A percentile compares a stretch with the other conserved stretches of the same genome.
These are phyloP conservation scores for Periglandula ipomoeae DNA, from an alignment of 2,329 filamentous ascomycete genomes.

Conservation along the genomic window DNA sequence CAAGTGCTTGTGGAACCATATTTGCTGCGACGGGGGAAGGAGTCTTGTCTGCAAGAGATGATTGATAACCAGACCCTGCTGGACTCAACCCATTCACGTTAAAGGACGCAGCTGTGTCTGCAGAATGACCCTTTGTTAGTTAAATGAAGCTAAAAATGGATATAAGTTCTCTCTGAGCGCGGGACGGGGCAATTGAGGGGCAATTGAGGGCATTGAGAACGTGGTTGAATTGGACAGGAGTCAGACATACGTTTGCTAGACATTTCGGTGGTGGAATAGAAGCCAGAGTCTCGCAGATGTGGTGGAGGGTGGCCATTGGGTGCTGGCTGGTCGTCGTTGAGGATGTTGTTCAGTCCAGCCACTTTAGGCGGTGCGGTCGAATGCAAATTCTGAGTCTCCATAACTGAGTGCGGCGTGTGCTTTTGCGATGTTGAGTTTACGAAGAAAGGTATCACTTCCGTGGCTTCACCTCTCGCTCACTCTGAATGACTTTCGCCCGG, in stretches of 20 bases:
- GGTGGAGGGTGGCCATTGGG: conserved; percentile 18
- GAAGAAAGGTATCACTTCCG: neutral
- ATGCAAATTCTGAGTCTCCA: conserved; percentile 13
- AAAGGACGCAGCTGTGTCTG: conserved; percentile 31
- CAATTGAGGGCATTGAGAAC: conserved; percentile 3
- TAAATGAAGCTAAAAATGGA: too few relatives aligned
- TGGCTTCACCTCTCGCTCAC: neutral
- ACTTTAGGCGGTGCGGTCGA: conserved; percentile 19
- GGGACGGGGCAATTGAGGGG: too few relatives aligned
- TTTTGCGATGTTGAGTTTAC: neutral
- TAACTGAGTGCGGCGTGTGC: neutral
- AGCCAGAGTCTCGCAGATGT: conserved; percentile 32
- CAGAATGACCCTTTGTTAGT: conserved; percentile 2
- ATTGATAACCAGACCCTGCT: conserved; percentile 38
- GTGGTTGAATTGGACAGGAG: neutral
- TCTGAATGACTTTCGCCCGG: neutral
- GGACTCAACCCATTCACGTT: conserved; percentile 29
- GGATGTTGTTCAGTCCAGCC: conserved; percentile 29
- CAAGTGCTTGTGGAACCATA: conserved; percentile 40
- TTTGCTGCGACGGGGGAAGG: conserved; percentile 49
- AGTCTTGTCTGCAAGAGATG: conserved; percentile 48
- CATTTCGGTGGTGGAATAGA: conserved; percentile 33
- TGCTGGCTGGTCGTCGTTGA: conserved; percentile 26
- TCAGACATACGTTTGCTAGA: conserved; percentile 32
- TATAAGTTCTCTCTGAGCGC: too few relatives aligned